These are phyloP conservation scores for Penicillium sp. DNA, from an alignment of 2,329 filamentous ascomycete species.

Conservation along the genomic window DNA sequence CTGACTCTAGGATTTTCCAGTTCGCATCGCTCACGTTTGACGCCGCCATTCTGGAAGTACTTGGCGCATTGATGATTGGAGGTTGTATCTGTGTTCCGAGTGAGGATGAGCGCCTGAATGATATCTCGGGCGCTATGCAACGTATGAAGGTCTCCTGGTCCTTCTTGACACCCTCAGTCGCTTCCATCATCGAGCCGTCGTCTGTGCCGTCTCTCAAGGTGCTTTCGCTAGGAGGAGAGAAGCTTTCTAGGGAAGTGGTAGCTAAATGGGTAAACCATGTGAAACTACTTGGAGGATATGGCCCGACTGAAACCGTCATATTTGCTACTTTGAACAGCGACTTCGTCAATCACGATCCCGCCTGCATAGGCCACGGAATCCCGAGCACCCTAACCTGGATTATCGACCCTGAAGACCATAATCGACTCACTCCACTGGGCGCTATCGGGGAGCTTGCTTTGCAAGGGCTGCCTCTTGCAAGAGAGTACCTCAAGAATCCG, in stretches of 20 bases:
- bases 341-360: conserved; percentile 27
- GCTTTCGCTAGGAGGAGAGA: conserved; percentile 55
- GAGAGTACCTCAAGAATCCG: conserved; percentile 45
- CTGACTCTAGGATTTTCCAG: conserved; percentile 41
- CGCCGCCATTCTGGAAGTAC: conserved; percentile 47
- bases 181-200: conserved; percentile 45
- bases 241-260: conserved; percentile 74
- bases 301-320: conserved; percentile 43
- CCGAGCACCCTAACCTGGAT: conserved; percentile 37
- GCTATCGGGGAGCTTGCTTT: conserved; percentile 41
- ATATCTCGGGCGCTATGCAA: conserved; percentile 53
- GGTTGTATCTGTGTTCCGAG: conserved; percentile 56
- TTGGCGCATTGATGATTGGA: conserved; percentile 46
- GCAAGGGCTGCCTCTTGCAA: conserved; percentile 43
- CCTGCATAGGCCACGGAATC: conserved; percentile 31
- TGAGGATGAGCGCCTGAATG: conserved; percentile 52
- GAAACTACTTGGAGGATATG: conserved; percentile 46
- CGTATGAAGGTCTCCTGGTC: conserved; percentile 56
- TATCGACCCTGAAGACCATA: conserved; percentile 37
- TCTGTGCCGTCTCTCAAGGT: conserved; percentile 48
- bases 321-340: conserved; percentile 37
- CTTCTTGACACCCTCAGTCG: conserved; percentile 52
- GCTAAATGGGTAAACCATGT: conserved; percentile 64
- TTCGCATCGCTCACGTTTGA: conserved; percentile 55
- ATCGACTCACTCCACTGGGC: conserved; percentile 43